A percentile compares a stretch with the other conserved stretches of the same genome.
Evolutionary conservation across 2,329 filamentous ascomycete species (phyloP).

Genomic region (Fusarium goolgardi): DNA sequence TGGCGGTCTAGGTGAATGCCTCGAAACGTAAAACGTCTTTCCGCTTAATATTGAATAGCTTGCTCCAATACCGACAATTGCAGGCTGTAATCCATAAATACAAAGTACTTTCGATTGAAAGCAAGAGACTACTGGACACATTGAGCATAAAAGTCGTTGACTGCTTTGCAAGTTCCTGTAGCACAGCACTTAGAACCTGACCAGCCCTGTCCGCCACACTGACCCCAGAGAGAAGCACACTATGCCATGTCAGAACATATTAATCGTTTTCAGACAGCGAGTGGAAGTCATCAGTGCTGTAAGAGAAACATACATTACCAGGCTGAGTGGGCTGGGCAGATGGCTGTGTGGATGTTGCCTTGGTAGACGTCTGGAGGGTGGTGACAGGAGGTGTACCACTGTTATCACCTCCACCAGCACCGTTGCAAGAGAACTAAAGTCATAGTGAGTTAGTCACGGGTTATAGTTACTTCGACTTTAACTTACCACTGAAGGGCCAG

Average conservation of each 20-base stretch:
- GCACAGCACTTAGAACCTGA: conserved; percentile 17
- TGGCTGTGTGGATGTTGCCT: not conserved
- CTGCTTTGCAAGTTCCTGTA: conserved; percentile 14
- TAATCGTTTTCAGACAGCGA: accelerated
- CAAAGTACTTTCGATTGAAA: too few species aligned
- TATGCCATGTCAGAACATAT: not conserved
- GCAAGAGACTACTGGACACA: not conserved
- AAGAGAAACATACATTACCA: not conserved
- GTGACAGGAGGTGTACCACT: not conserved
- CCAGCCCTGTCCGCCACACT: conserved; percentile 8
- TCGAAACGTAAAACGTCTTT: not conserved
- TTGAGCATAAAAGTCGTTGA: conserved; percentile 13
- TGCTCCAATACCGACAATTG: too few species aligned
- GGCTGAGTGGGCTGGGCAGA: conserved; percentile 7
- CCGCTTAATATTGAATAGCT: not conserved
- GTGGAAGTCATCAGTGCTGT: accelerated
- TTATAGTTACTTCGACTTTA: accelerated
- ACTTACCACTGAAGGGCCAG: conserved; percentile 17
- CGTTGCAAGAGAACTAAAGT: conserved; percentile 13
- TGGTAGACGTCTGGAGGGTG: conserved; percentile 11
- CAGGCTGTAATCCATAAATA: not conserved
- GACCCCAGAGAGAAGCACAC: conserved; percentile 12
- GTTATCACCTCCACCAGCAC: not conserved
- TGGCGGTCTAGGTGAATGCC: too few species aligned
- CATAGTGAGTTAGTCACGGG: accelerated